Percentiles rank a stretch among this genome's conserved stretches.
These are phyloP conservation scores for Meyerozyma smithsonii DNA, from an alignment of 1,139 yeast genomes.

Conservation along the genomic window DNA sequence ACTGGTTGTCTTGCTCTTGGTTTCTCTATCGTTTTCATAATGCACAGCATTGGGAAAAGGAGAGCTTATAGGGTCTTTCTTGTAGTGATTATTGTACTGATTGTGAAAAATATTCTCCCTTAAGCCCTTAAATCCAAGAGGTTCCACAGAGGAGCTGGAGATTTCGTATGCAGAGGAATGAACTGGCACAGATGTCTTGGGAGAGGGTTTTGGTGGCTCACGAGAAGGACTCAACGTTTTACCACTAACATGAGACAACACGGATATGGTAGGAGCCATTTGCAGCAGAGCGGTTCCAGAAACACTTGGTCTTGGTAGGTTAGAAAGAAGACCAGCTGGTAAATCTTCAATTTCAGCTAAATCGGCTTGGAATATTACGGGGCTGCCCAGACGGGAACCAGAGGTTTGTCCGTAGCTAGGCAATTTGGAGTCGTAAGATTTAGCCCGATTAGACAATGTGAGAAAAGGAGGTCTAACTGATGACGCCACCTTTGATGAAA, in stretches of 20 bases:
- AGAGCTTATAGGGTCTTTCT: slow-evolving; percentile 33
- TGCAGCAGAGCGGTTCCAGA: background rate
- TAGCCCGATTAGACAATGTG: slow-evolving; percentile 31
- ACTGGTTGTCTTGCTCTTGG: slow-evolving; percentile 17
- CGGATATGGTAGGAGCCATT: slow-evolving; percentile 12
- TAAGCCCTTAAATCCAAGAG: background rate
- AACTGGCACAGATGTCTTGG: no score
- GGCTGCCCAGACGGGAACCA: slow-evolving; percentile 12
- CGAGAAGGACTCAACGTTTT: background rate
- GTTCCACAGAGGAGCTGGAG: no score
- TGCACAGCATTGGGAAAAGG: slow-evolving; percentile 43
- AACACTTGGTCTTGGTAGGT: slow-evolving; percentile 10
- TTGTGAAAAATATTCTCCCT: slow-evolving; percentile 9
- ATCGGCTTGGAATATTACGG: slow-evolving; percentile 26
- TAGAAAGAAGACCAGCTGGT: slow-evolving; percentile 33
- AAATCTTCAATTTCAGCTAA: slow-evolving; percentile 40
- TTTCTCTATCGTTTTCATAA: slow-evolving; percentile 31
- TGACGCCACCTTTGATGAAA: slow-evolving; percentile 39
- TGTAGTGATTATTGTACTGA: slow-evolving; percentile 43
- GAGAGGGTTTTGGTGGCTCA: background rate
- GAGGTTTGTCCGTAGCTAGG: slow-evolving; percentile 20
- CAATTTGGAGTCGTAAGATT: slow-evolving; percentile 42
- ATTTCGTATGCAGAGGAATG: no score
- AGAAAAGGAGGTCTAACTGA: slow-evolving; percentile 35
- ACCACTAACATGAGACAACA: slow-evolving; percentile 9